phyloP scores from a whole-genome alignment of 2,329 filamentous ascomycete species.

The Ilyonectria sp. region DNA sequence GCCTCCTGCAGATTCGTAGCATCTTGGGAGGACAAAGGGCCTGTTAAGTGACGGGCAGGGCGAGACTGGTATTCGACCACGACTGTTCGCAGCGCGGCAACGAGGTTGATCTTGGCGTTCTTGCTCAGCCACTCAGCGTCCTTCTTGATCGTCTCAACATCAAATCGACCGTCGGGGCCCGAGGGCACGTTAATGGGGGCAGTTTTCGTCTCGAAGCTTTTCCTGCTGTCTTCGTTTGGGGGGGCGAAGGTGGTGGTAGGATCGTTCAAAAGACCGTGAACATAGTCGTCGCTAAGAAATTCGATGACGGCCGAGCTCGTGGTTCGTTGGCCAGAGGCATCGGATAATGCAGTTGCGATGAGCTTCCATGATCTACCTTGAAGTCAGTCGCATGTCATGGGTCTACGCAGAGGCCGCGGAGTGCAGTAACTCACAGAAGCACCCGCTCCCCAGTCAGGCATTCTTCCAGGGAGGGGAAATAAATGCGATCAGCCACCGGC shows the following conservation, averaged over 20 bases:
- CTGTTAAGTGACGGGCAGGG: slow-evolving; percentile 79
- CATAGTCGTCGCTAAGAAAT: slow-evolving; percentile 81
- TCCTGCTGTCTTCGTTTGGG: slow-evolving; percentile 74
- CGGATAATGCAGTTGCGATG: slow-evolving; percentile 68
- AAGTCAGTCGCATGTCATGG: slow-evolving; percentile 44
- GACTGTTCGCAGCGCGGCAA: slow-evolving; percentile 84
- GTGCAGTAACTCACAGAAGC: slow-evolving; percentile 76
- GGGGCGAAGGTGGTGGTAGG: slow-evolving; percentile 78
- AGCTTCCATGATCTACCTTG: slow-evolving; percentile 72
- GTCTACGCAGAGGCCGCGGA: slow-evolving; percentile 15
- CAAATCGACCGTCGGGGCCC: slow-evolving; percentile 75
- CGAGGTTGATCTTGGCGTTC: slow-evolving; percentile 82
- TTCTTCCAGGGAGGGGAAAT: slow-evolving; percentile 88
- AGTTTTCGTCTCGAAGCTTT: slow-evolving; percentile 85
- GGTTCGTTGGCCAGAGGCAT: slow-evolving; percentile 71
- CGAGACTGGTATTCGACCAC: slow-evolving; percentile 88
- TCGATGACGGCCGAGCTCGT: slow-evolving; percentile 69
- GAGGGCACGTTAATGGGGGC: slow-evolving; percentile 88
- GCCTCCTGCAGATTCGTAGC: slow-evolving; percentile 82
- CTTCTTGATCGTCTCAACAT: slow-evolving; percentile 85
- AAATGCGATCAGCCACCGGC: slow-evolving; percentile 77
- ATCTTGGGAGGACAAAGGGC: slow-evolving; percentile 84
- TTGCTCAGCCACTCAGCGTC: slow-evolving; percentile 91
- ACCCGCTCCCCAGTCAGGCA: slow-evolving; percentile 86
- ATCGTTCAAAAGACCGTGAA: slow-evolving; percentile 77